Evolutionary conservation across 2,329 filamentous ascomycete genomes (phyloP).

Genomic region (Diplocarpon rosae): DNA sequence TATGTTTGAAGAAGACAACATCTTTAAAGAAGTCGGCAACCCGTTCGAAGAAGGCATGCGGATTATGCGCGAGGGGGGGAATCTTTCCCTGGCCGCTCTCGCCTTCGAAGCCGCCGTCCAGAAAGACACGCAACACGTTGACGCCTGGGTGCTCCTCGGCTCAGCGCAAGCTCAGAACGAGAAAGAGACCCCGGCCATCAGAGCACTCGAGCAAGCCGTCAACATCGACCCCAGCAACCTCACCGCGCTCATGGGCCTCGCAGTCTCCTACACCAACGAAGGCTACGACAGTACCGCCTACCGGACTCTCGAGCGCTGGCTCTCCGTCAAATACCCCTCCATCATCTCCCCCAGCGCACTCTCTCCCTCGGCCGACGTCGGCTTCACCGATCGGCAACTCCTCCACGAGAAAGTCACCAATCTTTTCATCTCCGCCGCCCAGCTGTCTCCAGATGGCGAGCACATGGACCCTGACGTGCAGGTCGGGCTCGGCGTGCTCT

Average conservation of each 20-base stretch:
- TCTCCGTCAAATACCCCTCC: slow-evolving; percentile 85
- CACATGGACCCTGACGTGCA: slow-evolving; percentile 99
- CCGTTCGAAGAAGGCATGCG: slow-evolving; percentile 88
- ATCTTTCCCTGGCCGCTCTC: slow-evolving; percentile 82
- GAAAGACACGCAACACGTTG: slow-evolving; percentile 74
- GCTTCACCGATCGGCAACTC: slow-evolving; percentile 84
- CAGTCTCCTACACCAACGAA: slow-evolving; percentile 97
- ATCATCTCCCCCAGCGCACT: slow-evolving; percentile 61
- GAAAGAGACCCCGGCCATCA: slow-evolving; percentile 92
- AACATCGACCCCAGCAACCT: slow-evolving; percentile 82
- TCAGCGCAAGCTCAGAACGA: slow-evolving; percentile 95
- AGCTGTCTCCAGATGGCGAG: slow-evolving; percentile 80
- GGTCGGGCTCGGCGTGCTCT: slow-evolving; percentile 89
- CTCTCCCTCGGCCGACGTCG: slow-evolving; percentile 68
- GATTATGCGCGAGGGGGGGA: slow-evolving; percentile 88
- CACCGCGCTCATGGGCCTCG: slow-evolving; percentile 84
- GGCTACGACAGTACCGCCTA: slow-evolving; percentile 97
- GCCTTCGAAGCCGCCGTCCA: slow-evolving; percentile 95
- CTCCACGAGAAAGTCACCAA: slow-evolving; percentile 85
- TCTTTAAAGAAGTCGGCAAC: slow-evolving; percentile 70
- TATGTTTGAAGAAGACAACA: slow-evolving; percentile 88
- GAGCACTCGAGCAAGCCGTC: slow-evolving; percentile 81
- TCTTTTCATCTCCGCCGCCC: slow-evolving; percentile 84
- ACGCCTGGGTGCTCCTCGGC: slow-evolving; percentile 89
- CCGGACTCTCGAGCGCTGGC: slow-evolving; percentile 90